These are phyloP conservation scores for Corylus heterophylla DNA, from an alignment of 306 rosid species.

Conservation along the genomic window DNA sequence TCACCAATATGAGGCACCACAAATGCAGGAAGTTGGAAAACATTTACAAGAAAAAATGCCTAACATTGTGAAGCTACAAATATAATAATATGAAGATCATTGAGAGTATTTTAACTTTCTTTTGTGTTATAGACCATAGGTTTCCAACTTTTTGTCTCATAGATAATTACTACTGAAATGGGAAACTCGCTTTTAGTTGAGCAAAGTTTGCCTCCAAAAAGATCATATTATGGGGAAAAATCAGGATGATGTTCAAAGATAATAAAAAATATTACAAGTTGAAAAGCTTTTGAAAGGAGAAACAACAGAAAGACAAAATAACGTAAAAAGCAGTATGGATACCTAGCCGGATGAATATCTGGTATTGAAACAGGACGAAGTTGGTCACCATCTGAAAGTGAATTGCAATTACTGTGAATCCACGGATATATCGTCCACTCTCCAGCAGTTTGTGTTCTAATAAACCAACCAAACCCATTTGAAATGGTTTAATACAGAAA, in stretches of 20 bases:
- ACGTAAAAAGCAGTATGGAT: constrained; percentile 11
- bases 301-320: neutral
- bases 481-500: constrained; percentile 6
- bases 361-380: constrained; percentile 84
- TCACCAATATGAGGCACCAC: neutral
- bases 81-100: neutral
- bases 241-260: neutral
- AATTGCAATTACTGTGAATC: constrained; percentile 92
- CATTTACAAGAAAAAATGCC: neutral
- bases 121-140: neutral
- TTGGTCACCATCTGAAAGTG: constrained; percentile 81
- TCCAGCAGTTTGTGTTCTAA: constrained; percentile 58
- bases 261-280: constrained; percentile 2
- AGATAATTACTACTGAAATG: neutral
- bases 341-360: constrained; percentile 99
- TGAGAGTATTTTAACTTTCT: neutral
- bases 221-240: neutral
- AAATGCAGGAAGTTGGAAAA: neutral
- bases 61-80: neutral
- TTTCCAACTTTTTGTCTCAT: too few relatives aligned
- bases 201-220: neutral
- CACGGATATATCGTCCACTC: constrained; percentile 96
- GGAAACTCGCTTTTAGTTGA: neutral
- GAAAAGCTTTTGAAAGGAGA: neutral
- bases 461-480: constrained; percentile 31